Base-by-base conservation (phyloP, 257 asterid species). In the Thymus mandschuricus region DNA sequence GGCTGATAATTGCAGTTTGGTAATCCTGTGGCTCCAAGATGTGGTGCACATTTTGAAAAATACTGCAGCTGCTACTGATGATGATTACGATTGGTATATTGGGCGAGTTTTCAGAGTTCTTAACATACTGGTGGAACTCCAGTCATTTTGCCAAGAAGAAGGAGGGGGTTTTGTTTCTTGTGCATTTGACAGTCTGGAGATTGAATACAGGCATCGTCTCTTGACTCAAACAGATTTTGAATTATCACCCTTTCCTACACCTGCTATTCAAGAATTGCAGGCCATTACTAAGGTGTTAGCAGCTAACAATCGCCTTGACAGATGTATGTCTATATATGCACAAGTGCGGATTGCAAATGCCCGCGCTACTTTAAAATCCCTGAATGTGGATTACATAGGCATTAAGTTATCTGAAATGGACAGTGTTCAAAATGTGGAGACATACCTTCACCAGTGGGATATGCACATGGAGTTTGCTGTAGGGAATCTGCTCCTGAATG, bases 21-120 rank as follows among this genome's bases (percentile, higher is more conserved):
- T 84, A 46, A 74, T 85, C 65, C 71, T 86, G 61, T 94, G 98
- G 97, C 82, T 94, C 40, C 88, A 91, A 52, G 96, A 85, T 10
- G 87, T 83, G 43, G 50, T 79, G 56, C 83, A 69, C 30, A 78
- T 81, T 54, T 78, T 87, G 66, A 62, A 73, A 35, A 73, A 52
- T 44, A 60, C 57, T 3, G 78, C 69, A 5, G 69, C 66, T 60
- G 58, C 57, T 3, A 77, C 69, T 4, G 69, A 63, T 60, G 58
- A 8, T 52, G 58, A 21, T 2, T 83, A 76, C 50, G 83, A 78
- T 29, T 73, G 79, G 84, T 85, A 82, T 72, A 59, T 79, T 33
- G 35, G 27, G 7, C 83, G 78, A 33, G 78, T 86, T 64, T 74
- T 72, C 56, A 85, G 75, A 69, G 78, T 81, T 10, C 11, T 89